Percentiles rank a stretch among this genome's conserved stretches.
These are phyloP conservation scores for Chalara sp. DNA, from an alignment of 2,329 filamentous ascomycete genomes.

Conservation along the genomic window DNA sequence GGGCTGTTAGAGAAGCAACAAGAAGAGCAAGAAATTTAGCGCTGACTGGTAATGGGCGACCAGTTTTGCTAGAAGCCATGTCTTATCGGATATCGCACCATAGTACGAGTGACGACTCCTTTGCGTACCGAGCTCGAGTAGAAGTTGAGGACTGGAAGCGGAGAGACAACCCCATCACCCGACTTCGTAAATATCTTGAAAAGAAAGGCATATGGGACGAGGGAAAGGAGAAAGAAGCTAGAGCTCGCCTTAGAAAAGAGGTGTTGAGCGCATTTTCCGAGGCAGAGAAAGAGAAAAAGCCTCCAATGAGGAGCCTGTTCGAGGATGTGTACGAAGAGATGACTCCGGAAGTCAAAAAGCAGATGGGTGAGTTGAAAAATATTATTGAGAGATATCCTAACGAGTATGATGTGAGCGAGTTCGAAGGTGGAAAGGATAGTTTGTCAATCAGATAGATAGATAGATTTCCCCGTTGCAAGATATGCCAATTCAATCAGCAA, in stretches of 20 bases:
- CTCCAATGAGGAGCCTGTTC: conserved; percentile 66
- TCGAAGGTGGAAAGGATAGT: conserved; percentile 56
- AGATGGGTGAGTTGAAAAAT: conserved; percentile 70
- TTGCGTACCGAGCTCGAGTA: conserved; percentile 86
- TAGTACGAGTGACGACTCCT: conserved; percentile 93
- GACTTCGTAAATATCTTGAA: conserved; percentile 88
- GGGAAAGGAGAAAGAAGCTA: conserved; percentile 65
- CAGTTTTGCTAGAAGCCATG: conserved; percentile 93
- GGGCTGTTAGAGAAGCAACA: conserved; percentile 77
- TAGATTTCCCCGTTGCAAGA: too few relatives aligned
- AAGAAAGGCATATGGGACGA: conserved; percentile 78
- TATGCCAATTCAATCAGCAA: too few relatives aligned
- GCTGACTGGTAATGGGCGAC: conserved; percentile 30
- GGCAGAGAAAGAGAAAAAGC: conserved; percentile 77
- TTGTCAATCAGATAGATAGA: conserved; percentile 3
- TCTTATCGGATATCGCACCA: conserved; percentile 97
- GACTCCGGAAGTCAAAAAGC: conserved; percentile 68
- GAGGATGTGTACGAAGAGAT: conserved; percentile 84
- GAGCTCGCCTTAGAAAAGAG: conserved; percentile 62
- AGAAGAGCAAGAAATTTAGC: conserved; percentile 69
- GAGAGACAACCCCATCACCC: conserved; percentile 80
- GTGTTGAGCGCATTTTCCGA: conserved; percentile 78
- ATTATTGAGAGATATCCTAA: conserved; percentile 80
- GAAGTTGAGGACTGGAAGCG: conserved; percentile 95
- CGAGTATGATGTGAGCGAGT: conserved; percentile 79